These are phyloP conservation scores for Schizosaccharomyces pombe DNA, from an alignment of 805 yeast species.

Conservation along the genomic window DNA sequence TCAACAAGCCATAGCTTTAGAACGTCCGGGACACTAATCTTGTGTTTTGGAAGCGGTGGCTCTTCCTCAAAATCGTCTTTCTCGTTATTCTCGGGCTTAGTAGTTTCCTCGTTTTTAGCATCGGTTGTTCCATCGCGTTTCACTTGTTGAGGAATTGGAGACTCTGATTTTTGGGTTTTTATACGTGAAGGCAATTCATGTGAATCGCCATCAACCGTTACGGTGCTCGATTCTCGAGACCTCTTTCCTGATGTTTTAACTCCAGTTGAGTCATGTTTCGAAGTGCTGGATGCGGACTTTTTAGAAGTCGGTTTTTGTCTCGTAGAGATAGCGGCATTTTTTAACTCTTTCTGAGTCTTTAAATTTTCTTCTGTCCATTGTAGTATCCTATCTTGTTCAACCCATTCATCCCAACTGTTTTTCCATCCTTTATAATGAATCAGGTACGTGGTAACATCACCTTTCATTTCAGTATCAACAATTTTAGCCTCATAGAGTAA, in stretches of 20 bases:
- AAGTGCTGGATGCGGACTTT: constrained; percentile 6
- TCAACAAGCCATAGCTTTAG: constrained; percentile 56
- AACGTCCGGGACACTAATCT: constrained; percentile 34
- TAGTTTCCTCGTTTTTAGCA: background rate
- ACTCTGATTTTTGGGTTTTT: background rate
- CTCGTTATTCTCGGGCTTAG: background rate
- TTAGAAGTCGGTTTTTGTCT: constrained; percentile 13
- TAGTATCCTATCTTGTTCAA: constrained; percentile 40
- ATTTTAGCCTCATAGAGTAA: constrained; percentile 64
- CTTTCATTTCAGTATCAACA: constrained; percentile 18
- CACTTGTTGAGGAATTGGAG: background rate
- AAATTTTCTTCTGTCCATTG: constrained; percentile 47
- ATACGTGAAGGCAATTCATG: background rate
- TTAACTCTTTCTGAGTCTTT: constrained; percentile 35
- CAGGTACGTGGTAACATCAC: constrained; percentile 22
- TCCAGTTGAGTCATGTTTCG: constrained; percentile 7
- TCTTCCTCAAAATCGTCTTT: constrained; percentile 14
- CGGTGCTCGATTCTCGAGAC: constrained; percentile 3
- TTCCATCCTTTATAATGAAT: constrained; percentile 95
- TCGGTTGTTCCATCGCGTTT: background rate
- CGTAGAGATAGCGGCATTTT: constrained; percentile 21
- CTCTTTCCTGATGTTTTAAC: constrained; percentile 3
- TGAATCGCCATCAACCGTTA: background rate
- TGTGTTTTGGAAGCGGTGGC: constrained; percentile 25
- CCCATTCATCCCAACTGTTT: constrained; percentile 87